phyloP scores from a whole-genome alignment of 768 basidiomycete species.

The Pleurotus tuber-regium region DNA sequence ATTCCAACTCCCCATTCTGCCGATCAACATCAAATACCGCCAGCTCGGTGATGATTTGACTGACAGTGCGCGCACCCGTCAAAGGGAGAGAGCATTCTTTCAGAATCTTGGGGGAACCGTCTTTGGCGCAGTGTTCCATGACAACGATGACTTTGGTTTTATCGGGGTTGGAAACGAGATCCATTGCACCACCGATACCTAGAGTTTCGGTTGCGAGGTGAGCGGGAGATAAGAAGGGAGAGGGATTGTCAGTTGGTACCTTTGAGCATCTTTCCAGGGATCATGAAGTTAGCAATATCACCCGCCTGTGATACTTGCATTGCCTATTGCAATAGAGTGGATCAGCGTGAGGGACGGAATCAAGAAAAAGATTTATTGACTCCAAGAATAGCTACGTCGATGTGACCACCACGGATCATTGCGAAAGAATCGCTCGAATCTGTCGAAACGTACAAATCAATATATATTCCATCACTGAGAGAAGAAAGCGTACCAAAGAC shows the following conservation, averaged over 20 bases:
- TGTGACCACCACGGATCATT: slow-evolving; percentile 97
- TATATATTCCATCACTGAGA: background rate
- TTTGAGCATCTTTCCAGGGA: slow-evolving; percentile 90
- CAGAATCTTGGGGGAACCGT: slow-evolving; percentile 87
- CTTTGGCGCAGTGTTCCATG: slow-evolving; percentile 89
- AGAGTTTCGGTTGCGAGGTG: slow-evolving; percentile 10
- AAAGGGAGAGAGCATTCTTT: slow-evolving; percentile 79
- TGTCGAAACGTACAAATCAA: slow-evolving; percentile 21
- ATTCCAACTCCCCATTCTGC: slow-evolving; percentile 61
- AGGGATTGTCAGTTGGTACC: slow-evolving; percentile 36
- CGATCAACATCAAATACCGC: slow-evolving; percentile 90
- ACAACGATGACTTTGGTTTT: slow-evolving; percentile 89
- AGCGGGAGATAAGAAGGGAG: slow-evolving; percentile 6
- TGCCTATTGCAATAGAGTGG: slow-evolving; percentile 46
- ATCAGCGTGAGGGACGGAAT: slow-evolving; percentile 8
- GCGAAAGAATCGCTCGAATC: slow-evolving; percentile 93
- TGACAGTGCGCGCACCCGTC: slow-evolving; percentile 86
- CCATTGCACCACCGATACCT: slow-evolving; percentile 97
- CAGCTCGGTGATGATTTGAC: slow-evolving; percentile 91
- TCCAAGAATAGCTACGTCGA: slow-evolving; percentile 91
- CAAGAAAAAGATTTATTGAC: slow-evolving; percentile 39
- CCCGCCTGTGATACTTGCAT: slow-evolving; percentile 94
- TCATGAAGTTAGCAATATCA: slow-evolving; percentile 98
- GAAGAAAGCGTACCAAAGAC: slow-evolving; percentile 65
- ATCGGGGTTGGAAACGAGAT: slow-evolving; percentile 94